phyloP scores from a whole-genome alignment of 2,329 filamentous ascomycete species.

The Pyrenophora graminea region DNA sequence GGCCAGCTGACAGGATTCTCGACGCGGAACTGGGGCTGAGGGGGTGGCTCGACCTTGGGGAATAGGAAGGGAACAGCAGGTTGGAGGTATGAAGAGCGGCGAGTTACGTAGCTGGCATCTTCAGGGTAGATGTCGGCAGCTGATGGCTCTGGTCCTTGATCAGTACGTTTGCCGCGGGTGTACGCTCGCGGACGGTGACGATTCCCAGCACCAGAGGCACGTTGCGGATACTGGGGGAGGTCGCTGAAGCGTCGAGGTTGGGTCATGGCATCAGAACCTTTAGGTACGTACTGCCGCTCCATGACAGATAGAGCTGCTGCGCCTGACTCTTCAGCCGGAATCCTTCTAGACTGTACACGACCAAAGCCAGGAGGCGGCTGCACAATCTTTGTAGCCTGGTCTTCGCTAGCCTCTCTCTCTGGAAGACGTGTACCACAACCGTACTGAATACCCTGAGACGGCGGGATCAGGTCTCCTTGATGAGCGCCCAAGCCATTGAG shows the following conservation, averaged over 20 bases:
- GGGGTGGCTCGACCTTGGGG: background rate
- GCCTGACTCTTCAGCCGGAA: slow-evolving; percentile 6
- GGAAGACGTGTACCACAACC: background rate
- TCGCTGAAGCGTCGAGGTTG: slow-evolving; percentile 6
- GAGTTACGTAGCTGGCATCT: slow-evolving; percentile 22
- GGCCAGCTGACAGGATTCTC: slow-evolving; percentile 18
- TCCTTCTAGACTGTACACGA: slow-evolving; percentile 7
- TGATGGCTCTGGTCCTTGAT: slow-evolving; percentile 39
- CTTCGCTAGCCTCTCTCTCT: background rate
- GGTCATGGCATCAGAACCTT: slow-evolving; percentile 2
- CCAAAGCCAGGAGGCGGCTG: slow-evolving; percentile 17
- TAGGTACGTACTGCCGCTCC: background rate
- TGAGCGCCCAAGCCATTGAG: slow-evolving; percentile 9
- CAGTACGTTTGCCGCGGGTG: slow-evolving; percentile 27
- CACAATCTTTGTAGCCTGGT: slow-evolving; percentile 9
- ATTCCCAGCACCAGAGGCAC: background rate
- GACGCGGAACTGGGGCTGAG: slow-evolving; percentile 1
- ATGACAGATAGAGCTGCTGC: background rate
- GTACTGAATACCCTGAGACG: background rate
- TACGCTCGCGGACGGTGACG: slow-evolving; percentile 8
- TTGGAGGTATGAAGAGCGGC: background rate
- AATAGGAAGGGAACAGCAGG: background rate
- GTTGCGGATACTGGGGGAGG: background rate
- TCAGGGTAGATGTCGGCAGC: slow-evolving; percentile 40
- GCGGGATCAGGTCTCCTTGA: background rate